Conservation (phyloP, 345 rosid species). For the Xanthoceras sorbifolium region DNA sequence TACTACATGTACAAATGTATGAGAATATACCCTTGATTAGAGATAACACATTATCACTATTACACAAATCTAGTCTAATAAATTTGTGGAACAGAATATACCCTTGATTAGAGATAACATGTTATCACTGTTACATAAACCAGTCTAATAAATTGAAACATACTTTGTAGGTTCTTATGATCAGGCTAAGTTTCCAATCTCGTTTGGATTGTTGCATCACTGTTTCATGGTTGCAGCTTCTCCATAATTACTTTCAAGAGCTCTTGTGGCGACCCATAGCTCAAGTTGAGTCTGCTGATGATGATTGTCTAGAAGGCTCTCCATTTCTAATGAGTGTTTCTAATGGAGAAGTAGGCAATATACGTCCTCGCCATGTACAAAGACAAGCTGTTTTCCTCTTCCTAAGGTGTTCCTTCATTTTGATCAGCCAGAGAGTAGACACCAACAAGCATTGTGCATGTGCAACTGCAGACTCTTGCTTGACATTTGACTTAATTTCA, state of each 20-base stretch:
- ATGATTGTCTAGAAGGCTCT: slow-evolving; percentile 67
- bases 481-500: slow-evolving; percentile 21
- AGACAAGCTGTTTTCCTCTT: slow-evolving; percentile 70
- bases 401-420: slow-evolving; percentile 62
- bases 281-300: slow-evolving; percentile 26
- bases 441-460: slow-evolving; percentile 34
- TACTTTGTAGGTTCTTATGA: slow-evolving; percentile 73
- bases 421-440: slow-evolving; percentile 47
- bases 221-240: slow-evolving; percentile 72
- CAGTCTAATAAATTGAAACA: slow-evolving; percentile 3
- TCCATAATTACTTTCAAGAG: slow-evolving; percentile 60
- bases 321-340: slow-evolving; percentile 59
- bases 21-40: neutral
- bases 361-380: slow-evolving; percentile 51
- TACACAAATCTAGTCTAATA: neutral
- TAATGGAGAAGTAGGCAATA: slow-evolving; percentile 34
- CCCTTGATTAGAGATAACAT: neutral
- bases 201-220: slow-evolving; percentile 37
- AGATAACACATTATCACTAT: neutral
- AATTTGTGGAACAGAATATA: neutral
- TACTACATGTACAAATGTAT: neutral
- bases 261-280: slow-evolving; percentile 44
- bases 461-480: slow-evolving; percentile 28
- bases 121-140: neutral
- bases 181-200: slow-evolving; percentile 62